A percentile compares a stretch with the other conserved stretches of the same genome.
Conservation (phyloP, 306 rosid species). For the Lathyrus tuberosus region DNA sequence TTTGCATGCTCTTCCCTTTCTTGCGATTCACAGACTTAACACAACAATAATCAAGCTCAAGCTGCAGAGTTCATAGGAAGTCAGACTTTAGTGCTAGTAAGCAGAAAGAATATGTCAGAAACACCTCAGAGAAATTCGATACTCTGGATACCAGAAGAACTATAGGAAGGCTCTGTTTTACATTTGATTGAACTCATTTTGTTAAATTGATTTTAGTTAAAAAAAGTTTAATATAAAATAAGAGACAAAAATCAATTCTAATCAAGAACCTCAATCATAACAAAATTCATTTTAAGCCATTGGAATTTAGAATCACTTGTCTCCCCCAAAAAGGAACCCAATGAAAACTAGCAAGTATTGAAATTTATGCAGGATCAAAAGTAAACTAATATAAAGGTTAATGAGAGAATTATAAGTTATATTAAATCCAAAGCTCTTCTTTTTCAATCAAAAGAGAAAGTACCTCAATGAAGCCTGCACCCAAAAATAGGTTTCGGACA, state of each 20-base stretch:
- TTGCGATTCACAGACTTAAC: constrained; percentile 76
- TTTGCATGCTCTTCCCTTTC: constrained; percentile 77
- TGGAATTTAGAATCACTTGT: not conserved
- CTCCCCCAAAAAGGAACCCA: not conserved
- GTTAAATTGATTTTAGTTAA: not conserved
- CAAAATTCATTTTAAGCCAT: not conserved
- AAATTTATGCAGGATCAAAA: constrained; percentile 29
- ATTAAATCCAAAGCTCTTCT: constrained; percentile 15
- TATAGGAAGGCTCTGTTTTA: constrained; percentile 11
- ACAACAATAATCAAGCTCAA: constrained; percentile 90
- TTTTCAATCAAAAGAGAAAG: constrained; percentile 22
- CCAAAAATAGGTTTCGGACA: constrained; percentile 64
- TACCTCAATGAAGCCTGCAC: constrained; percentile 92
- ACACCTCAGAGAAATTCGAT: constrained; percentile 31
- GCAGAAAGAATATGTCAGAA: constrained; percentile 25
- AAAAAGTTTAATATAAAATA: not conserved
- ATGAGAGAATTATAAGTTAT: constrained; percentile 24
- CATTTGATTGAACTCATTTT: not conserved
- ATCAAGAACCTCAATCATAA: not conserved
- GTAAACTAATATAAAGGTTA: constrained; percentile 4
- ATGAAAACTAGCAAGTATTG: not conserved
- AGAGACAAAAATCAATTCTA: not conserved
- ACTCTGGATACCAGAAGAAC: constrained; percentile 22
- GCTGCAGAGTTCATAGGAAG: constrained; percentile 52
- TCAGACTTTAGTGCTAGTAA: constrained; percentile 17